Base-by-base conservation (phyloP, 306 rosid species). In the Inga laurina region DNA sequence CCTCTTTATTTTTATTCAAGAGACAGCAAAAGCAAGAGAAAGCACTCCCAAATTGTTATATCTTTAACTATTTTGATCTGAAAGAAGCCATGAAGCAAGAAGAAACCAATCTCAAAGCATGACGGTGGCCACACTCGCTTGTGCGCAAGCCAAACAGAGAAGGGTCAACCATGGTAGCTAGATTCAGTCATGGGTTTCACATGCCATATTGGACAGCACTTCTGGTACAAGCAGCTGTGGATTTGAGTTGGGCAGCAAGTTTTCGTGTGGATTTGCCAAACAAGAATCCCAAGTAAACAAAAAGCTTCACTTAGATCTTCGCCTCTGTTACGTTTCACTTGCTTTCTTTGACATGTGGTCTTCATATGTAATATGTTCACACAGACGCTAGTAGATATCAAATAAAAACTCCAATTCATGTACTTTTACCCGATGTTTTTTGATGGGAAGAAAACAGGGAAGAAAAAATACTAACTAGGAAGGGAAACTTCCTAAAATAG, bases 261-360 rank as follows among this genome's bases (percentile, higher is more conserved):
- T 27, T 27, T 27, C 27, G 27, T 27, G 27, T 27, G 27, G 27
- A 27, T 27, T 27, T 27, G 0, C 27, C 27, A 27, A 78, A 72
- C 82, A 84, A 72, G 89, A 82, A 57, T 84, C 88, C 0, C 82
- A 91, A 82, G 75, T 81, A 66, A 76, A 39, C 8, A 39, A 84
- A 82, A 79, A 84, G 80, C 82, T 91, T 74, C 94, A 92, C 82
- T 88, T 92, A 39, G 91, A 90, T 85, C 93, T 92, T 80, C 84
- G 90, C 76, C 90, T 92, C 46, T 89, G 85, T 90, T 18, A 52
- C n/a, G 57, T 41, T 32, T 65, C 41, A 14, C 71, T 75, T 75
- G 61, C 35, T 51, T 70, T 61, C 68, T 70, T 71, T 3, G 57
- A 70, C 76, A 34, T 79, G 56, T 27, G 32, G 27, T 11, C 76